phyloP scores from a whole-genome alignment of 345 rosid species.

The Noccaea bulbosa region DNA sequence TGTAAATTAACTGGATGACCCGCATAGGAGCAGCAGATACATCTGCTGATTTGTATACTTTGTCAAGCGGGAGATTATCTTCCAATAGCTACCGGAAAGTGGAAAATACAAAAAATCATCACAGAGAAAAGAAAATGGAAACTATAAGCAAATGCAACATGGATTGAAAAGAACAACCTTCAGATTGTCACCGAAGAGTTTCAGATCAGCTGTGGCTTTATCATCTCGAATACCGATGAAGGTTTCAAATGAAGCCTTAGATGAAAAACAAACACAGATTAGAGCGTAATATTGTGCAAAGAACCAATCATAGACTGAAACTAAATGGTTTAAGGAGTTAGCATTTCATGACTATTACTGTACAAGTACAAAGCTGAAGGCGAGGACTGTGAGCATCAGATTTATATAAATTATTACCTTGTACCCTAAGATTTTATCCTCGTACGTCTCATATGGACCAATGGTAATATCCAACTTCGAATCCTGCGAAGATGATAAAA shows the following conservation, averaged over 20 bases:
- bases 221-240: conserved; percentile 90
- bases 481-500: conserved; percentile 55
- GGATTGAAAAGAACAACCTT: conserved; percentile 51
- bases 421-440: conserved; percentile 83
- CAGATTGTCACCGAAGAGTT: conserved; percentile 85
- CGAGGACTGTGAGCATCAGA: neutral
- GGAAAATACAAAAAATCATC: conserved; percentile 25
- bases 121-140: conserved; percentile 13
- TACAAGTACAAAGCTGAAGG: conserved; percentile 5
- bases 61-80: conserved; percentile 83
- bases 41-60: conserved; percentile 70
- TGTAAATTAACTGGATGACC: conserved; percentile 77
- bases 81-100: conserved; percentile 64
- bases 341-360: neutral
- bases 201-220: conserved; percentile 76
- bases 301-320: neutral
- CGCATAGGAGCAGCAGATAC: conserved; percentile 91
- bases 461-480: conserved; percentile 89
- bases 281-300: conserved; percentile 13
- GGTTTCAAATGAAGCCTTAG: conserved; percentile 88
- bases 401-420: conserved; percentile 60
- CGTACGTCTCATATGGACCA: conserved; percentile 98
- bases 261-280: conserved; percentile 10
- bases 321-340: neutral
- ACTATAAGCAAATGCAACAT: neutral